Conservation (phyloP, 129 eudicot genomes). For the Pulicaria dysenterica region DNA sequence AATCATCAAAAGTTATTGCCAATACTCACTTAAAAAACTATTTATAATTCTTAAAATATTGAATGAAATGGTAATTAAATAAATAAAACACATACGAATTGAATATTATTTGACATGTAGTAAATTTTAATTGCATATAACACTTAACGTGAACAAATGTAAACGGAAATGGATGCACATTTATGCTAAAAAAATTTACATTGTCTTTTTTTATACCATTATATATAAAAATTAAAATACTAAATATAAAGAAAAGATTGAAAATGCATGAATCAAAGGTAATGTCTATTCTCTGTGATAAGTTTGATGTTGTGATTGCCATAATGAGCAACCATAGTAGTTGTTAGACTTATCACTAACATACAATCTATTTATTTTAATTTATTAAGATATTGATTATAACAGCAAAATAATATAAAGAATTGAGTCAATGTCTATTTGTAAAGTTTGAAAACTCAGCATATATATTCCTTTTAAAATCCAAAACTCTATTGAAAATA, state of each 20-base stretch:
- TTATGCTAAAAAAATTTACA: constrained; percentile 20
- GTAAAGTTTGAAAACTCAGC: not conserved
- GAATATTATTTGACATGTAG: too few species aligned
- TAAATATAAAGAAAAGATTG: not conserved
- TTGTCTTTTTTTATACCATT: not conserved
- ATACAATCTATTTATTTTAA: not conserved
- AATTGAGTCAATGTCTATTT: not conserved
- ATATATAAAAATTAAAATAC: not conserved
- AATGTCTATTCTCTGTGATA: constrained; percentile 7
- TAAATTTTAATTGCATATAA: not conserved
- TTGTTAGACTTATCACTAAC: constrained; percentile 9
- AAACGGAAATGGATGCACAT: not conserved
- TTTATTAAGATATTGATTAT: not conserved
- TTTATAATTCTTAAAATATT: too few species aligned
- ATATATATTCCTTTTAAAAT: too few species aligned
- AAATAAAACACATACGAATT: too few species aligned
- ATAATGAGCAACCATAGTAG: constrained; percentile 42
- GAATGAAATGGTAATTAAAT: too few species aligned
- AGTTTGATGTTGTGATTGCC: constrained; percentile 29
- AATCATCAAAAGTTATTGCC: too few species aligned
- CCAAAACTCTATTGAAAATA: too few species aligned
- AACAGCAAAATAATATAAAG: not conserved
- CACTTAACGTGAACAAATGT: not conserved
- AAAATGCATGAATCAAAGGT: constrained; percentile 16
- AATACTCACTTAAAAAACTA: too few species aligned